Conservation (phyloP, 2,329 filamentous ascomycete genomes). For the Colletotrichum cordylinicola region DNA sequence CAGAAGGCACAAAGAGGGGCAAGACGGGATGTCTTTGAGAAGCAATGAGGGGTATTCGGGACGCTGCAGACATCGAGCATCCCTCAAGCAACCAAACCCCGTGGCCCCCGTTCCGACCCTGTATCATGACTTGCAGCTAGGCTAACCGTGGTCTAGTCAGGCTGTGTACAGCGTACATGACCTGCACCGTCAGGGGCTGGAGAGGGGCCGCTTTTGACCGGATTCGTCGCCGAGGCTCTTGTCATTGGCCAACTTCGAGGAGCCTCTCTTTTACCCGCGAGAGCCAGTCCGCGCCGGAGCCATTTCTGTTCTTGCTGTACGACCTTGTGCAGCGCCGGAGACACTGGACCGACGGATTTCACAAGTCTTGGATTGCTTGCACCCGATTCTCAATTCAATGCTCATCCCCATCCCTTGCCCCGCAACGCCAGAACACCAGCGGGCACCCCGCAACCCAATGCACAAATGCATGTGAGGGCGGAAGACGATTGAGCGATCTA, state of each 20-base stretch:
- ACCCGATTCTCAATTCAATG: not conserved
- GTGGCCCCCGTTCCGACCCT: conserved; percentile 4
- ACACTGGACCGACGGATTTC: not conserved
- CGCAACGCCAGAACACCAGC: not conserved
- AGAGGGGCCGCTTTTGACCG: conserved; percentile 15
- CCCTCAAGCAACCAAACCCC: not conserved
- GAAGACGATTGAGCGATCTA: conserved; percentile 6
- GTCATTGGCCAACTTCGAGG: not conserved
- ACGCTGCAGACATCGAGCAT: not conserved
- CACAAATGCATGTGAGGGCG: conserved; percentile 17
- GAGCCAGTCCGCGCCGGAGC: conserved; percentile 8
- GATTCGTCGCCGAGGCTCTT: conserved; percentile 7
- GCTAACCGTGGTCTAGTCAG: conserved; percentile 1
- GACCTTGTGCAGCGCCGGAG: not conserved
- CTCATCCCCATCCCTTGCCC: conserved; percentile 1
- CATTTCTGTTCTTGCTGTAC: not conserved
- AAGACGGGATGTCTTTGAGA: not conserved
- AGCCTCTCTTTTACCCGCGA: conserved; percentile 14
- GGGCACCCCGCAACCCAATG: conserved; percentile 16
- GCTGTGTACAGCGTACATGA: not conserved
- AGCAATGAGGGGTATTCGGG: not conserved
- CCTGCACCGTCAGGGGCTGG: conserved; percentile 15
- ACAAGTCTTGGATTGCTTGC: not conserved
- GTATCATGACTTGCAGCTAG: conserved; percentile 21
- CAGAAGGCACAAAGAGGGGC: not conserved